These are phyloP conservation scores for Quercus gilva DNA, from an alignment of 306 rosid species.

Conservation along the genomic window DNA sequence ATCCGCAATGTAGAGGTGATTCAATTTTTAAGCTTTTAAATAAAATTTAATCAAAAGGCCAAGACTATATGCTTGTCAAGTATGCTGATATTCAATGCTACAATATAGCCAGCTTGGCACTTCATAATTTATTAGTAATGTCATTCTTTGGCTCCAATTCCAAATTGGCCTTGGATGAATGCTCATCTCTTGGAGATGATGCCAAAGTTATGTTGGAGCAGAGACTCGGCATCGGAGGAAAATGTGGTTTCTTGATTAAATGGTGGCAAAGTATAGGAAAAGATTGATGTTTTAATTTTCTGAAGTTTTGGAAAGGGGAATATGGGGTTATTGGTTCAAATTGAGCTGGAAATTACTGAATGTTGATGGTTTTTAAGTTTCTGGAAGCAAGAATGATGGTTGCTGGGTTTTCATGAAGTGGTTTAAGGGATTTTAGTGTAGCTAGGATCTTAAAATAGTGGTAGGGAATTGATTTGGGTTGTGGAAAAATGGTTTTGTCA, in stretches of 20 bases:
- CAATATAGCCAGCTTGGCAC: neutral
- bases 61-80: neutral
- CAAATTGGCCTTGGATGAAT: neutral
- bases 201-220: neutral
- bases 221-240: neutral
- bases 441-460: neutral
- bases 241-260: neutral
- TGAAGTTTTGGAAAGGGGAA: neutral
- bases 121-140: neutral
- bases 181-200: neutral
- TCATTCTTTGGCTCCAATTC: neutral
- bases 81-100: neutral
- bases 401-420: neutral
- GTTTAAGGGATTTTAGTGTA: neutral
- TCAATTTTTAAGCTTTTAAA: neutral
- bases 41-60: neutral
- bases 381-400: neutral
- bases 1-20: too few species aligned
- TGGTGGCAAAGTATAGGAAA: neutral
- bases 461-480: neutral
- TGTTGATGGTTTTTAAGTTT: neutral
- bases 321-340: neutral
- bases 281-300: neutral
- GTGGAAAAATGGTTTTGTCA: too few species aligned
- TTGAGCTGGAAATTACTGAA: too few species aligned